Evolutionary conservation across 768 basidiomycete genomes (phyloP).

Genomic region (Pisolithus sp.): DNA sequence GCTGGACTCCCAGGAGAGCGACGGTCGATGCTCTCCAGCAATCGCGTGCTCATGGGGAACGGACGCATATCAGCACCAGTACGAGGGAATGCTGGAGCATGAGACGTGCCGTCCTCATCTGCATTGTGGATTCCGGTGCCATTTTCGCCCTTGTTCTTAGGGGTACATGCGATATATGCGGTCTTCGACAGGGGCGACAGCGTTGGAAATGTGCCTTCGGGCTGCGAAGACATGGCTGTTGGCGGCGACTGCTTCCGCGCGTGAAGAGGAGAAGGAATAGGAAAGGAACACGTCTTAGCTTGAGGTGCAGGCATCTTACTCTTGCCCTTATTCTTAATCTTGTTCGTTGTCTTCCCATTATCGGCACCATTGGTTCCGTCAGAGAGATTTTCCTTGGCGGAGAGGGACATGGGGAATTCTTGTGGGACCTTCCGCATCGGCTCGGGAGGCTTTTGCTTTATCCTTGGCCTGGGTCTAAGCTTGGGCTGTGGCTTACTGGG

Average conservation of each 20-base stretch:
- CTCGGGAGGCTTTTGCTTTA: background rate
- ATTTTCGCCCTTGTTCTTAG: conserved; percentile 15
- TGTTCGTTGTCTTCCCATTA: background rate
- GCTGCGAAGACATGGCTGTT: conserved; percentile 2
- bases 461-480: background rate
- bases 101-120: background rate
- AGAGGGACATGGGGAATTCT: conserved; percentile 19
- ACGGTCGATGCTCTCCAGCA: conserved; percentile 33
- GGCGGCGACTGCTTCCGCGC: background rate
- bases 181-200: conserved; percentile 20
- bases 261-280: conserved; percentile 19
- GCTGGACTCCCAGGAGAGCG: conserved; percentile 17
- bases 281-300: background rate
- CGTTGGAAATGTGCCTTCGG: conserved; percentile 14
- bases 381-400: conserved; percentile 18
- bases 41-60: conserved; percentile 46
- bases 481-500: background rate
- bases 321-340: conserved; percentile 7
- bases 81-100: background rate
- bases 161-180: background rate
- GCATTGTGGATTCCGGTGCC: conserved; percentile 3
- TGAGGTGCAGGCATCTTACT: background rate
- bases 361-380: conserved; percentile 9
- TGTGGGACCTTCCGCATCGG: conserved; percentile 10
- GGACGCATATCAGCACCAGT: conserved; percentile 18